Percentiles rank a stretch among this genome's conserved stretches.
Conservation (phyloP, 805 yeast genomes). For the Teunomyces funiuensis region DNA sequence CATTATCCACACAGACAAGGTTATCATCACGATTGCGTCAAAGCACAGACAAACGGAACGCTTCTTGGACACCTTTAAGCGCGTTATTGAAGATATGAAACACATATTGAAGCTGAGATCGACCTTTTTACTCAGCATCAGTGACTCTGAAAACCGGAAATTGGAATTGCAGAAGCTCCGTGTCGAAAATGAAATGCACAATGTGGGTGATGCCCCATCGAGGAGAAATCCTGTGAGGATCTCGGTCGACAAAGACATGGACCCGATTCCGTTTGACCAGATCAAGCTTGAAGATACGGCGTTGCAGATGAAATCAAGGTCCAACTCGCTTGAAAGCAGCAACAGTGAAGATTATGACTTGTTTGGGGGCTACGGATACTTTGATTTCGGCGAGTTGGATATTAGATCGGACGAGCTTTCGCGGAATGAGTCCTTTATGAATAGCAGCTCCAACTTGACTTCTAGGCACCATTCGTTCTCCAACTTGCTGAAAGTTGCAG, state of each 20-base stretch:
- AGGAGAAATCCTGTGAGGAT: conserved; percentile 22
- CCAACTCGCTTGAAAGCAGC: conserved; percentile 8
- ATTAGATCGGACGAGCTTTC: conserved; percentile 45
- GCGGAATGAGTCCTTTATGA: conserved; percentile 30
- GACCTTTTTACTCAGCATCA: conserved; percentile 27
- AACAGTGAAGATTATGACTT: conserved; percentile 32
- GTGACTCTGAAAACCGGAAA: conserved; percentile 33
- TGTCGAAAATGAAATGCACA: conserved; percentile 35
- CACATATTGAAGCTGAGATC: conserved; percentile 43
- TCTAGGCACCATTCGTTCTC: conserved; percentile 28
- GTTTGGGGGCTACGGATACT: conserved; percentile 86
- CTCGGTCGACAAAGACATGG: conserved; percentile 2
- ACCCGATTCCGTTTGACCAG: conserved; percentile 14
- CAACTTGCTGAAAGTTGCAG: conserved; percentile 19
- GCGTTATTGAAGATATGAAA: conserved; percentile 60
- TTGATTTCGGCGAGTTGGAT: conserved; percentile 69
- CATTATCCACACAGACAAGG: conserved; percentile 76
- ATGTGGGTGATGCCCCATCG: conserved; percentile 20
- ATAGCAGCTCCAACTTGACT: conserved; percentile 21
- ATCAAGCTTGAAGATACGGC: conserved; percentile 8
- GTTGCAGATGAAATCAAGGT: conserved; percentile 2
- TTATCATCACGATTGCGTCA: conserved; percentile 79
- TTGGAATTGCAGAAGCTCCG: conserved; percentile 34
- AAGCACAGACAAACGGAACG: conserved; percentile 86
- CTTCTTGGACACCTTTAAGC: conserved; percentile 65